These are phyloP conservation scores for Cucurbita pepo DNA, from an alignment of 306 rosid species.

Conservation along the genomic window DNA sequence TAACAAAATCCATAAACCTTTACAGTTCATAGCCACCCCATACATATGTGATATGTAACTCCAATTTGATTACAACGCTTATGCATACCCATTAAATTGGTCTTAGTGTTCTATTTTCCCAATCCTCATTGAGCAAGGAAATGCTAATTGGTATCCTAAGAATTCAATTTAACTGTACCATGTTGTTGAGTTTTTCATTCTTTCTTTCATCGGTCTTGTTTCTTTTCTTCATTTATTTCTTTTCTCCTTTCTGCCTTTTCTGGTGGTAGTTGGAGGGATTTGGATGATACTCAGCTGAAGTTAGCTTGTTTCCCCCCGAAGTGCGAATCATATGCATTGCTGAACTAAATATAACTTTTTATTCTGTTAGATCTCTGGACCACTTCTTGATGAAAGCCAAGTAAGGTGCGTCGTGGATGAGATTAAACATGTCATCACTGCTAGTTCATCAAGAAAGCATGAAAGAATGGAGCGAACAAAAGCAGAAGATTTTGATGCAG, in stretches of 20 bases:
- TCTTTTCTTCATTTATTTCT: not conserved
- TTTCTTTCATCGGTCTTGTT: not conserved
- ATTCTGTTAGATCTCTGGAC: constrained; percentile 51
- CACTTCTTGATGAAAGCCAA: constrained; percentile 80
- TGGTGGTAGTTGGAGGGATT: too few species aligned
- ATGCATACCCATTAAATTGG: not conserved
- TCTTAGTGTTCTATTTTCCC: not conserved
- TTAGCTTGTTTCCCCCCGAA: too few species aligned
- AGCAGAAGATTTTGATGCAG: constrained; percentile 97
- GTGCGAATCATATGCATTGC: not conserved
- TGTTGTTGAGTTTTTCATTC: not conserved
- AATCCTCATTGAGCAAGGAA: not conserved
- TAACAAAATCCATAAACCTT: not conserved
- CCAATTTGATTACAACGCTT: not conserved
- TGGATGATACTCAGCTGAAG: too few species aligned
- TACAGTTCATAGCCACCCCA: not conserved
- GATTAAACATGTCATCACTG: constrained; percentile 85
- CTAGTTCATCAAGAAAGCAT: constrained; percentile 78
- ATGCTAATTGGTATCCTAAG: not conserved
- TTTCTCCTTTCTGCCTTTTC: too few species aligned
- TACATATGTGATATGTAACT: not conserved
- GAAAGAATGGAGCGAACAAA: constrained; percentile 80
- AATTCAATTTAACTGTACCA: not conserved
- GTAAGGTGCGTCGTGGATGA: constrained; percentile 75
- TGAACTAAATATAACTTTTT: not conserved